Evolutionary conservation across 108 stramenopile genomes (phyloP).

Genomic region (Nitzschia sp.): DNA sequence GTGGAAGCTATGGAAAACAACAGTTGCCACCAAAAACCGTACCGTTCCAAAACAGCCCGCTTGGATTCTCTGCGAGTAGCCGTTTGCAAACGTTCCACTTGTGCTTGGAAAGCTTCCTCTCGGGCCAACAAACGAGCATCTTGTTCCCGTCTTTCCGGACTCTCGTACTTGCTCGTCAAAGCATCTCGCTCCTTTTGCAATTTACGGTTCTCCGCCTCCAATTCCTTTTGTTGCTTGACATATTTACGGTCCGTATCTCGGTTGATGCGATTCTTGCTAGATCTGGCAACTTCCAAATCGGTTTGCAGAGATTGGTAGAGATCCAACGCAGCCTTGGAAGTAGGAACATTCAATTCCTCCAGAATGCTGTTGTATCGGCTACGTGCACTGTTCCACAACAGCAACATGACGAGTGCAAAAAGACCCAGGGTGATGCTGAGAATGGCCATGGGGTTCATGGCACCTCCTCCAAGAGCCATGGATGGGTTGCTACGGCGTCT

Average conservation of each 20-base stretch:
- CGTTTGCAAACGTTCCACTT: conserved; percentile 44
- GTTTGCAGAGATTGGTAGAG: conserved; percentile 9
- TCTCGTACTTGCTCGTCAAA: conserved; percentile 6
- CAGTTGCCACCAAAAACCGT: conserved; percentile 10
- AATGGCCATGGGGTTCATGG: background rate
- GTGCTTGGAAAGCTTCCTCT: conserved; percentile 54
- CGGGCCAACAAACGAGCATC: conserved; percentile 30
- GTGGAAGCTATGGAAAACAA: too few species aligned
- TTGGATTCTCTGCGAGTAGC: conserved; percentile 41
- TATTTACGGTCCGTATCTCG: background rate
- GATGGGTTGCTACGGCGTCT: background rate
- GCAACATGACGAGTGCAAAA: conserved; percentile 1
- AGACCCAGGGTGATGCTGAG: conserved; percentile 4
- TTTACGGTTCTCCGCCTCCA: conserved; percentile 13
- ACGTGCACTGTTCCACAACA: conserved; percentile 11
- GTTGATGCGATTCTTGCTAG: background rate
- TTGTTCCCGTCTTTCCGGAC: conserved; percentile 27
- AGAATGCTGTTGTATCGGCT: conserved; percentile 17
- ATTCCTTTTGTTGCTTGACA: conserved; percentile 1
- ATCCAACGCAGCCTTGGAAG: conserved; percentile 7
- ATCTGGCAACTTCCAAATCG: conserved; percentile 5
- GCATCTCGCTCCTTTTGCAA: conserved; percentile 22
- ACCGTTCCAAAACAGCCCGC: conserved; percentile 61
- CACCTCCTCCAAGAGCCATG: background rate
- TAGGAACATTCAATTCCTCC: conserved; percentile 7